Evolutionary conservation across 768 basidiomycete species (phyloP).

Genomic region (Boletus fagicola): DNA sequence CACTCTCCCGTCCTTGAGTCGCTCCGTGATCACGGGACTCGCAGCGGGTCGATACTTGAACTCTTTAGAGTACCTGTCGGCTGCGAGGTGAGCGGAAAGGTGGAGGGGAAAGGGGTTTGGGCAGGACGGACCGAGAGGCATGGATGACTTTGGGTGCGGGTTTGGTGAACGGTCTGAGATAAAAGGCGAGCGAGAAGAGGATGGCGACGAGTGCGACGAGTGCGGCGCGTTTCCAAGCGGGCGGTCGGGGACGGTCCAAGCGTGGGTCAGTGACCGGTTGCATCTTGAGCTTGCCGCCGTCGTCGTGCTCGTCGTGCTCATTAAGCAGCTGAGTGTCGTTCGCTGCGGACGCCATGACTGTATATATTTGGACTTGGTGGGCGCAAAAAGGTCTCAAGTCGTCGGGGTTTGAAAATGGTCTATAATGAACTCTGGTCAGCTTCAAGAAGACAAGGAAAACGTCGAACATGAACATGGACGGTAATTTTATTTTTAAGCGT

Average conservation of each 20-base stretch:
- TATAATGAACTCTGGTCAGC: not conserved
- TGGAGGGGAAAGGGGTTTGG: no score
- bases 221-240: constrained; percentile 46
- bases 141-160: constrained; percentile 51
- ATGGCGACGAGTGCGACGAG: constrained; percentile 42
- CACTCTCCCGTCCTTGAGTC: constrained; percentile 64
- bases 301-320: constrained; percentile 16
- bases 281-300: not conserved
- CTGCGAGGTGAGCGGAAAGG: not conserved
- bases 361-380: no score
- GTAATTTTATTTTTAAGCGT: not conserved
- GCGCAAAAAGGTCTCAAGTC: not conserved
- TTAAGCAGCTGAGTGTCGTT: not conserved
- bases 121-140: constrained; percentile 54
- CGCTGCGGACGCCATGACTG: not conserved
- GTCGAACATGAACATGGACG: not conserved
- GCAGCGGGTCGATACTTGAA: constrained; percentile 82
- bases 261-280: constrained; percentile 7
- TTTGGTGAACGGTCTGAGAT: constrained; percentile 26
- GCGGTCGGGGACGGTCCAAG: constrained; percentile 41
- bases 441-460: not conserved
- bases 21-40: constrained; percentile 78
- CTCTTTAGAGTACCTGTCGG: constrained; percentile 75
- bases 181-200: constrained; percentile 46
- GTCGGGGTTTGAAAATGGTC: constrained; percentile 30